Conservation (phyloP, 176 grass and related monocot species). For the Triticum turgidum region DNA sequence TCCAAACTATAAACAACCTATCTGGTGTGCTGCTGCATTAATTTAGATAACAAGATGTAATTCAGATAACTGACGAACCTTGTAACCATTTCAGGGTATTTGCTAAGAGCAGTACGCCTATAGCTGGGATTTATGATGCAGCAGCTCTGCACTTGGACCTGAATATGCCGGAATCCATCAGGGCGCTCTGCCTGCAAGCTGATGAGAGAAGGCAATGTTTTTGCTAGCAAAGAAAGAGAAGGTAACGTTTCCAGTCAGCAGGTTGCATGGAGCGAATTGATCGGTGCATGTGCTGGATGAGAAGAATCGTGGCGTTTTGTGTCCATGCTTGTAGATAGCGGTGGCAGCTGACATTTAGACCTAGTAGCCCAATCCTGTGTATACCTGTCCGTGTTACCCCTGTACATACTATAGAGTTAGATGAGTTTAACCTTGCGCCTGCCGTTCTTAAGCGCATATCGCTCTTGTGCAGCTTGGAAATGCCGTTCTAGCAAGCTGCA, state of each 20-base stretch:
- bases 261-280: neutral
- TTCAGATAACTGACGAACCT: constrained; percentile 5
- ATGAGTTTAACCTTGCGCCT: constrained; percentile 39
- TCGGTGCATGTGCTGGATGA: constrained; percentile 22
- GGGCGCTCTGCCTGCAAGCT: constrained; percentile 28
- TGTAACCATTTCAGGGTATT: constrained; percentile 39
- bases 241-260: neutral
- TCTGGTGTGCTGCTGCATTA: neutral
- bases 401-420: constrained; percentile 64
- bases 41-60: constrained; percentile 12
- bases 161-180: constrained; percentile 12
- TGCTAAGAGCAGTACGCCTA: constrained; percentile 16
- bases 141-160: constrained; percentile 24
- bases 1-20: neutral
- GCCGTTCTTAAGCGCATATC: constrained; percentile 38
- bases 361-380: constrained; percentile 47
- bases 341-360: constrained; percentile 53
- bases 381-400: constrained; percentile 39
- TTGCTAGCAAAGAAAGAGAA: constrained; percentile 15
- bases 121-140: constrained; percentile 29
- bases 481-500: constrained; percentile 52
- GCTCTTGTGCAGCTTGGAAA: constrained; percentile 47
- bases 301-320: constrained; percentile 30
- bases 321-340: constrained; percentile 59
- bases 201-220: constrained; percentile 14